Percentiles rank a stretch among this genome's conserved stretches.
These are phyloP conservation scores for Vaucheria bursata DNA, from an alignment of 352 stramenopile genomes.

Conservation along the genomic window DNA sequence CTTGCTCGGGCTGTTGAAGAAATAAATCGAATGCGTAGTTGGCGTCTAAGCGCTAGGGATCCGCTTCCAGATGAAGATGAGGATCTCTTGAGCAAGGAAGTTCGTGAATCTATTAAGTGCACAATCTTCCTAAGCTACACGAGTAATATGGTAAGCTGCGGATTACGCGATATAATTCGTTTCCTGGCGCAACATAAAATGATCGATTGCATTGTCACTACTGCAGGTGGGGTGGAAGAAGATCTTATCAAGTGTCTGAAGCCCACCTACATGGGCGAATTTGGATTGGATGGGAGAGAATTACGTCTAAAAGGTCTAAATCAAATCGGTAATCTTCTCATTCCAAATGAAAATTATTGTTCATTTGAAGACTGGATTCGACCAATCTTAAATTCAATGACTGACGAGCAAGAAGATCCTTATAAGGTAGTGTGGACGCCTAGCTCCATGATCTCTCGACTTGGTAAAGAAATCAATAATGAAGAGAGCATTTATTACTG, in stretches of 20 bases:
- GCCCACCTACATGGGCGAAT: conserved; percentile 95
- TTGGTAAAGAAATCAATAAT: conserved; percentile 93
- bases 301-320: conserved; percentile 81
- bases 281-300: conserved; percentile 67
- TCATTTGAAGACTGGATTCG: conserved; percentile 87
- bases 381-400: conserved; percentile 93
- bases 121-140: conserved; percentile 99
- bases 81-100: conserved; percentile 46
- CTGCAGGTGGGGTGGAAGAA: conserved; percentile 77
- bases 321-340: conserved; percentile 98
- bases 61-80: conserved; percentile 83
- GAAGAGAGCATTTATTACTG: conserved; percentile 98
- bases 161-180: conserved; percentile 90
- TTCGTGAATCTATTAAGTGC: conserved; percentile 68
- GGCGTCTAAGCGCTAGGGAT: conserved; percentile 86
- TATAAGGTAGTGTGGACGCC: conserved; percentile 79
- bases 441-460: conserved; percentile 84
- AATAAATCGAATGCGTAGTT: conserved; percentile 95
- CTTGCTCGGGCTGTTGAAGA: conserved; percentile 90
- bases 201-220: conserved; percentile 92
- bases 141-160: conserved; percentile 98
- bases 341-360: conserved; percentile 99
- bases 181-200: conserved; percentile 97
- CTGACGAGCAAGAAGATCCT: conserved; percentile 80
- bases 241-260: conserved; percentile 99